Evolutionary conservation across 2,329 filamentous ascomycete species (phyloP).

Genomic region (Ampelomyces quisqualis): DNA sequence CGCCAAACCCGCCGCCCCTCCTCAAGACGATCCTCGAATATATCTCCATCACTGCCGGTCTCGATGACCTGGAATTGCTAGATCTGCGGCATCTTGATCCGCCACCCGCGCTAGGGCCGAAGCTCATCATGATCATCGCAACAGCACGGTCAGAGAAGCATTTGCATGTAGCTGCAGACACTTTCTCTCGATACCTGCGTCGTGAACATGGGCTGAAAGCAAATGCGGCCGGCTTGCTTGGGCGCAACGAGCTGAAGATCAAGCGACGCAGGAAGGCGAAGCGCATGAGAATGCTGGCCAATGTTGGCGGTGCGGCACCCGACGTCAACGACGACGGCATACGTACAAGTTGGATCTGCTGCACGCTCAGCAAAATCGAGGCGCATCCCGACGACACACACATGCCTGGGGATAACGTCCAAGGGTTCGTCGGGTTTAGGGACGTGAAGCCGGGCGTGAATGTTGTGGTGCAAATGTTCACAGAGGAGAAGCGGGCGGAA

Average conservation of each 20-base stretch:
- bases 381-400: conserved; percentile 48
- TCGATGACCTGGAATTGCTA: conserved; percentile 77
- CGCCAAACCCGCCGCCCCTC: conserved; percentile 68
- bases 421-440: conserved; percentile 77
- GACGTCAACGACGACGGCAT: conserved; percentile 78
- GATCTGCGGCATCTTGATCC: conserved; percentile 85
- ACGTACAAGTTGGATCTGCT: conserved; percentile 92
- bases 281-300: conserved; percentile 77
- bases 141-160: conserved; percentile 92
- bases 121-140: conserved; percentile 88
- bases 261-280: conserved; percentile 79
- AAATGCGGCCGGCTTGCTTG: conserved; percentile 82
- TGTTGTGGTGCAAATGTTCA: conserved; percentile 71
- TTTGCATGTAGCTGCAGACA: conserved; percentile 84
- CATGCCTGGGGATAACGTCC: conserved; percentile 37
- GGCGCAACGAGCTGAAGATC: conserved; percentile 86
- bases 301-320: conserved; percentile 56
- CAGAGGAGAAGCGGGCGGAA: conserved; percentile 67
- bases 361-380: conserved; percentile 76
- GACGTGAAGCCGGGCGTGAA: conserved; percentile 57
- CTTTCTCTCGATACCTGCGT: conserved; percentile 83
- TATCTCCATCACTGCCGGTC: conserved; percentile 78
- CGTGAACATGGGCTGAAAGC: conserved; percentile 70
- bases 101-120: conserved; percentile 80
- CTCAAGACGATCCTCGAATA: conserved; percentile 73